Base-by-base conservation (phyloP, 345 rosid species). In the Aurinia saxatilis region DNA sequence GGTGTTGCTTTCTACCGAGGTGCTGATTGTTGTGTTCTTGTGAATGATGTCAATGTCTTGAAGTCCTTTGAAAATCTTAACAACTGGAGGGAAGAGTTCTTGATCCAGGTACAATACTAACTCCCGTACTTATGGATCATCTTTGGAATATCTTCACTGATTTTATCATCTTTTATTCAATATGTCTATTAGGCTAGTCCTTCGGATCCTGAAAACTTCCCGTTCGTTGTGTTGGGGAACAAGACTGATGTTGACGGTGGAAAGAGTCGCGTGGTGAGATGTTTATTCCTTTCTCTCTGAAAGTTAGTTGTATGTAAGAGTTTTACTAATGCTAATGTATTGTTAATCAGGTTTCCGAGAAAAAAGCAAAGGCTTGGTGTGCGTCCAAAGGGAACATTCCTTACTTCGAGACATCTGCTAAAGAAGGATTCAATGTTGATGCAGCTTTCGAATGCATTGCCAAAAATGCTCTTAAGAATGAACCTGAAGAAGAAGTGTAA, bases 301-400 rank as follows among this genome's bases (percentile, higher is more conserved):
- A 1, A 21, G 13, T 55, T 11, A 16, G 9, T 6, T 8, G 18
- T 25, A 2, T 14, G 57, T 34, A 41, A 21, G 14, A 63, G 50
- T 53, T 15, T 53, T 8, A 41, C 21, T 12, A 8, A 37, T 50
- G 50, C 42, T 64, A 14, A 54, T 30, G 11, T 10, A 8, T 19
- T 14, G 13, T 34, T 6, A 7, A 4, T 10, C 25, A 90, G 96
- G 95, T 86, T 31, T 83, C 90, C 18, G 90, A 86, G 84, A 90
- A 90, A 63, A 86, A 87, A 69, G 90, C 88, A 1, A 86, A 84
- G 75, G 86, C 91, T 35, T 90, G 97, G 95, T 84, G 90, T 77
- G 95, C 95, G 63, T 82, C 95, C 9, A 89, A 81, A 70, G 95
- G 91, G 48, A 86, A 83, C 73, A 84, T 90, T 48, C 89, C 95